Percentiles rank a stretch among this genome's conserved stretches.
Evolutionary conservation across 2,329 filamentous ascomycete species (phyloP).

Genomic region (Dactylella cylindrospora): DNA sequence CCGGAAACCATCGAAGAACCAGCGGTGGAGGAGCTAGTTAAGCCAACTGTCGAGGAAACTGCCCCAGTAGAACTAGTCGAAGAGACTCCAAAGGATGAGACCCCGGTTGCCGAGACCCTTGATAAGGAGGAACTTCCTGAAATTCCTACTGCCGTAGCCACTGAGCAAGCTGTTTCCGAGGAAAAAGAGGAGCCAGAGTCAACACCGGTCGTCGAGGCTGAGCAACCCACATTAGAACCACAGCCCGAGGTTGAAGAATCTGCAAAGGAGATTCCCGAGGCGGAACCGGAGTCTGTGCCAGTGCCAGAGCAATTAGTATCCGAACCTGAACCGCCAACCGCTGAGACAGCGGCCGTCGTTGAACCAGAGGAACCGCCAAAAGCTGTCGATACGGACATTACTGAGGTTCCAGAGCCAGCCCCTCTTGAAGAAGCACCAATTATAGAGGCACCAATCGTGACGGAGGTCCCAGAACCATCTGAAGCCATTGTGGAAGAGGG

Average conservation of each 20-base stretch:
- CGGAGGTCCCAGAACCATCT: slow-evolving; percentile 20
- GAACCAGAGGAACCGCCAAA: background rate
- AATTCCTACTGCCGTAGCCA: too few species aligned
- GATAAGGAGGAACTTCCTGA: too few species aligned
- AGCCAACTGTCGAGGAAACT: too few species aligned
- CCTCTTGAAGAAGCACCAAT: slow-evolving; percentile 8
- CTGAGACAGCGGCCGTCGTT: background rate
- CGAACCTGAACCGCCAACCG: too few species aligned
- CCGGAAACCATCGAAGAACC: slow-evolving; percentile 9
- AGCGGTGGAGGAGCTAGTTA: too few species aligned
- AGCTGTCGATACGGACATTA: slow-evolving; percentile 1
- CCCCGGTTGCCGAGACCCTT: too few species aligned
- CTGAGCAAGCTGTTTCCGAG: too few species aligned
- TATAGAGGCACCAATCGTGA: slow-evolving; percentile 17
- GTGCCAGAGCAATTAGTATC: too few species aligned
- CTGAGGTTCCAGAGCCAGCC: slow-evolving; percentile 12
- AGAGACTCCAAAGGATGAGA: too few species aligned
- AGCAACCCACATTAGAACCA: background rate
- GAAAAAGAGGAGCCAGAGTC: too few species aligned
- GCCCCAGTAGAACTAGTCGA: too few species aligned
- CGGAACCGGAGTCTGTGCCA: background rate
- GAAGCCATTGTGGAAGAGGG: slow-evolving; percentile 26
- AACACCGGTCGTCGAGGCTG: background rate
- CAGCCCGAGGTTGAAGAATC: slow-evolving; percentile 5
- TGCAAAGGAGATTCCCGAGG: background rate